phyloP scores from a whole-genome alignment of 2,329 filamentous ascomycete species.

The Leptodontidium sp. region DNA sequence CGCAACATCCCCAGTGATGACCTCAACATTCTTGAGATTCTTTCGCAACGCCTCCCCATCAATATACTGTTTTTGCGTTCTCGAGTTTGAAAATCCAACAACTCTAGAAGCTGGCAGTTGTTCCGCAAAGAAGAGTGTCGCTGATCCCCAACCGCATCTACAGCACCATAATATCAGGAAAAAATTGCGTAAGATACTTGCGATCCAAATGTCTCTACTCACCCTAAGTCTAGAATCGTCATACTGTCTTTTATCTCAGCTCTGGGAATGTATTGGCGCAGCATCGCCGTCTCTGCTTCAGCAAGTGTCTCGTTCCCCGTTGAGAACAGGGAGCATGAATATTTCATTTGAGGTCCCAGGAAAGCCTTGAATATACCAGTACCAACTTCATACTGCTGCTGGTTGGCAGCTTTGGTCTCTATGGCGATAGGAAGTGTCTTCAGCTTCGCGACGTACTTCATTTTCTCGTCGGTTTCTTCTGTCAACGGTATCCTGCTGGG shows the following conservation, averaged over 20 bases:
- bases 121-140: slow-evolving; percentile 70
- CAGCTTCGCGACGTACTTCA: slow-evolving; percentile 68
- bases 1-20: slow-evolving; percentile 73
- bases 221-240: slow-evolving; percentile 44
- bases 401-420: slow-evolving; percentile 69
- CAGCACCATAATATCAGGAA: background rate
- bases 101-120: slow-evolving; percentile 67
- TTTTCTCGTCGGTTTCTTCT: slow-evolving; percentile 64
- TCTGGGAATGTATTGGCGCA: slow-evolving; percentile 67
- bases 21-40: slow-evolving; percentile 64
- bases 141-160: slow-evolving; percentile 76
- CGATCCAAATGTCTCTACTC: slow-evolving; percentile 21
- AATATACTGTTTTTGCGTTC: slow-evolving; percentile 73
- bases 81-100: slow-evolving; percentile 74
- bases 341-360: slow-evolving; percentile 76
- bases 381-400: slow-evolving; percentile 77
- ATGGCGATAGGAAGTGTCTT: slow-evolving; percentile 70
- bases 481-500: slow-evolving; percentile 62
- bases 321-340: slow-evolving; percentile 70
- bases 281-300: slow-evolving; percentile 72
- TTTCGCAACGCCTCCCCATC: slow-evolving; percentile 63
- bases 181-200: background rate
- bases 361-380: slow-evolving; percentile 68
- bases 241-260: slow-evolving; percentile 51
- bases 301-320: slow-evolving; percentile 68